Conservation (phyloP, 768 basidiomycete genomes). For the Amanita inopinata region DNA sequence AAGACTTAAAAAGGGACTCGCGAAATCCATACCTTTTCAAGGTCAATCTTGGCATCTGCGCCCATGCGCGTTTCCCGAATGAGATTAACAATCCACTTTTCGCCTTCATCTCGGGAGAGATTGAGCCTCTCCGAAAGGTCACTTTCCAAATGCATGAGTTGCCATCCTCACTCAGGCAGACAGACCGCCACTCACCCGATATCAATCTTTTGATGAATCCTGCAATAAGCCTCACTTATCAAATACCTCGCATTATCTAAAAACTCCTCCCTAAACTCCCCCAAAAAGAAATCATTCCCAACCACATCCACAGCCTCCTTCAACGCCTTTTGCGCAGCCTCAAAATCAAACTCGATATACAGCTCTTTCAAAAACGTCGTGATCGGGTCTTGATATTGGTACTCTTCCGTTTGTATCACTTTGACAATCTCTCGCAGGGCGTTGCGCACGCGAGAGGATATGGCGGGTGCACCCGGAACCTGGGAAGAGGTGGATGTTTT, state of each 20-base stretch:
- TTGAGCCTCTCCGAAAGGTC: constrained; percentile 92
- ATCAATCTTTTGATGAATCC: constrained; percentile 90
- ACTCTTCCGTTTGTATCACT: constrained; percentile 90
- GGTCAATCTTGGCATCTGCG: constrained; percentile 93
- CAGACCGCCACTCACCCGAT: constrained; percentile 61
- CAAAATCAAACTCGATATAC: constrained; percentile 94
- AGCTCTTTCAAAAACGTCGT: constrained; percentile 91
- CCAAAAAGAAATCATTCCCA: constrained; percentile 89
- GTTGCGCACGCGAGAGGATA: constrained; percentile 71
- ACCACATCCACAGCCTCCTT: constrained; percentile 73
- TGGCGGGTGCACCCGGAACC: constrained; percentile 24
- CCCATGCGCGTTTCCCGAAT: constrained; percentile 97
- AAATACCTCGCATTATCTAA: constrained; percentile 94
- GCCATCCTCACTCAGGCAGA: not conserved
- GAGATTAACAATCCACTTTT: constrained; percentile 99
- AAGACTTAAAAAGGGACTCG: not conserved
- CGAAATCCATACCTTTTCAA: constrained; percentile 64
- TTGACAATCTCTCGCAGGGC: constrained; percentile 89
- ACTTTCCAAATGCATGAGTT: constrained; percentile 29
- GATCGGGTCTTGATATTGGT: constrained; percentile 91
- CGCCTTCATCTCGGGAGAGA: constrained; percentile 89
- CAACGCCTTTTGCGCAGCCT: constrained; percentile 82
- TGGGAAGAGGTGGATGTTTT: constrained; percentile 50
- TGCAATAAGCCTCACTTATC: constrained; percentile 95
- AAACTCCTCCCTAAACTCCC: constrained; percentile 86